phyloP scores from a whole-genome alignment of 2,329 filamentous ascomycete genomes.

The Aspergillus fijiensis region DNA sequence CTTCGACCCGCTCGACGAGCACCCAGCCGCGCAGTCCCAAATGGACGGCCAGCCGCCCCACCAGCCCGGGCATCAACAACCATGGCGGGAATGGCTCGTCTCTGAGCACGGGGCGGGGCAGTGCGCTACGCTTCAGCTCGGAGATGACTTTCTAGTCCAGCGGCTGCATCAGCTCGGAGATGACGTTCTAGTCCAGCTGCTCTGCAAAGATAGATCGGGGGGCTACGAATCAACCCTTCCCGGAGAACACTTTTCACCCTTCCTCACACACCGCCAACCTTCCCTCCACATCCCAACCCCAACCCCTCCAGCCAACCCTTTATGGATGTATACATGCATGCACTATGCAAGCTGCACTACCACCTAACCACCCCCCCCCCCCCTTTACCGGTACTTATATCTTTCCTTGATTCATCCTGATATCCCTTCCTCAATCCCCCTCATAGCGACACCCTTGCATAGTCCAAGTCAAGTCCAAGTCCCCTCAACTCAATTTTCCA shows the following conservation, averaged over 20 bases:
- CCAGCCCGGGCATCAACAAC: conserved; percentile 40
- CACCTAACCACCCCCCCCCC: neutral
- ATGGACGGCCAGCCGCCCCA: conserved; percentile 40
- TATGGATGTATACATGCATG: neutral
- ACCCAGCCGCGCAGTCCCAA: conserved; percentile 46
- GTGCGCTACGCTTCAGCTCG: conserved; percentile 41
- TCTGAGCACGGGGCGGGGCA: conserved; percentile 31
- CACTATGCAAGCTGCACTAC: neutral
- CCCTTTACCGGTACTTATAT: neutral
- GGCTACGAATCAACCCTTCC: too few relatives aligned
- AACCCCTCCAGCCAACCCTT: too few relatives aligned
- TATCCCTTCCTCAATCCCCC: too few relatives aligned
- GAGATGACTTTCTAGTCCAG: conserved; percentile 25
- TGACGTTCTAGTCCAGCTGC: conserved; percentile 14
- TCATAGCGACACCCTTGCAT: too few relatives aligned
- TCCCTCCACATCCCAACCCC: too few relatives aligned
- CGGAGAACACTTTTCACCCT: too few relatives aligned
- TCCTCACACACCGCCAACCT: too few relatives aligned
- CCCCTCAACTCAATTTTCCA: too few relatives aligned
- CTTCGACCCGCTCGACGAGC: conserved; percentile 44
- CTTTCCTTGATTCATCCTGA: too few relatives aligned
- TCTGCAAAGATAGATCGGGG: too few relatives aligned
- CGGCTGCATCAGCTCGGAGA: conserved; percentile 32
- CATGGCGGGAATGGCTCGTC: conserved; percentile 25
- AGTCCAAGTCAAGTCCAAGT: too few relatives aligned